Evolutionary conservation across 2,329 filamentous ascomycete species (phyloP), one percentile per base, ranked within the genome.

Genomic region (Alternaria ethzedia): DNA sequence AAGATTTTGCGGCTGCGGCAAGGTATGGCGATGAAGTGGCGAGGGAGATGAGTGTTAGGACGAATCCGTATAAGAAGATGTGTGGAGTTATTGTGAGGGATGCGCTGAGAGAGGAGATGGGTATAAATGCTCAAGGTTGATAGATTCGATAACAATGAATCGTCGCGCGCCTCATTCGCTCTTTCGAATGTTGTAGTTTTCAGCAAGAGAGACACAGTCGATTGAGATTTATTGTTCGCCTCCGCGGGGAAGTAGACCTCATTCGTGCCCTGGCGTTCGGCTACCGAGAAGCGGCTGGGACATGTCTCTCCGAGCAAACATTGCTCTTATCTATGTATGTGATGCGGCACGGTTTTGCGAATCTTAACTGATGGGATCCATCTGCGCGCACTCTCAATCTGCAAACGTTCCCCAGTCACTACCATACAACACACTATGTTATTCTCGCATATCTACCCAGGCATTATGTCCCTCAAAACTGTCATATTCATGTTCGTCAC

Each of bases 61-160:
- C 86, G 51, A 89, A 89, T 79, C 87, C 87, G 28, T 88, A 89
- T 78, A 86, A 86, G 30, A 88, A 88, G 78, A 84, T 89, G 80
- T 89, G 87, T 75, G 87, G 87, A 5, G 85, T 82, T 2, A 88
- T 89, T 74, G 87, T 89, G 11, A 86, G 85, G 78, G 85, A 88
- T 76, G 87, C 87, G 13, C 79, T 89, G 79, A 83, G 77, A 69
- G 86, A 86, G 75, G 87, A 89, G 77, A 79, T 36, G 49, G 20
- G 49, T 3, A 41, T 41, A 9, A 41, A 41, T 3, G 15, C 36
- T 1, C 11, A 8, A 8, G 36, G 36, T 3, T 41, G 32, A 41
- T 41, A 21, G n/a, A n/a, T n/a, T n/a, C n/a, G n/a, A n/a, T n/a
- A n/a, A n/a, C n/a, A n/a, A n/a, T n/a, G n/a, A n/a, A n/a, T n/a